Base-by-base conservation (phyloP, 2,329 filamentous ascomycete genomes). In the Berkeleyomyces rouxiae region DNA sequence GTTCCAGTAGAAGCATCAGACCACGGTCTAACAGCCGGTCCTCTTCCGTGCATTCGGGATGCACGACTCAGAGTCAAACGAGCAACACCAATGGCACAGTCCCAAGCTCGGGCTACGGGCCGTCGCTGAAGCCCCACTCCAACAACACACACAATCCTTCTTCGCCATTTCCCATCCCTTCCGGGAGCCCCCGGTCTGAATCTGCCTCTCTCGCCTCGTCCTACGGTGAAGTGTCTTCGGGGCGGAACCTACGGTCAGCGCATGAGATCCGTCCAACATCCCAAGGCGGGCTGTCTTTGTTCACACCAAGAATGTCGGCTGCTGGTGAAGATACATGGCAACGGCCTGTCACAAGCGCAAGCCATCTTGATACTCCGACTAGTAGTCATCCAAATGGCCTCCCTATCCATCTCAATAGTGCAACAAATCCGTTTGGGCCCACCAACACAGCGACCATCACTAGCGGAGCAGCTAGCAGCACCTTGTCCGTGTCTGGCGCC, bases 1-100 rank as follows among this genome's bases (percentile, higher is more conserved):
- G 73, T 64, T 76, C 78, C 11, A 76, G 77, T 61, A 77, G 77
- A 42, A 78, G 76, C 60, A 57, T 58, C 11, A 42, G 62, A 11
- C 61, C 61, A 13, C 51, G 61, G 23, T 62, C 62, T 5, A 55
- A 33, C n/a, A 64, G 62, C 10, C 57, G 61, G 16, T 61, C 62
- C 6, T 65, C 61, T 37, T 65, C 64, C n/a, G 53, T 64, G 43
- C 63, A 64, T 16, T 64, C 63, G 7, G 59, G 62, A 11, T 53
- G 59, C n/a, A 61, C 62, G n/a, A 55, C 37, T 7, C 53, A 47
- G n/a, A 58, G 47, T 33, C 36, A 31, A n/a, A 23, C 57, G 11
- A 44, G 58, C 36, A 33, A 44, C 46, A 31, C 43, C 16, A 39
- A 43, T 40, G 7, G 13, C 13, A 31, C 37, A 23, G 23, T 13